Conservation (phyloP, 164 flowering plant species). For the Tinospora cordifolia region DNA sequence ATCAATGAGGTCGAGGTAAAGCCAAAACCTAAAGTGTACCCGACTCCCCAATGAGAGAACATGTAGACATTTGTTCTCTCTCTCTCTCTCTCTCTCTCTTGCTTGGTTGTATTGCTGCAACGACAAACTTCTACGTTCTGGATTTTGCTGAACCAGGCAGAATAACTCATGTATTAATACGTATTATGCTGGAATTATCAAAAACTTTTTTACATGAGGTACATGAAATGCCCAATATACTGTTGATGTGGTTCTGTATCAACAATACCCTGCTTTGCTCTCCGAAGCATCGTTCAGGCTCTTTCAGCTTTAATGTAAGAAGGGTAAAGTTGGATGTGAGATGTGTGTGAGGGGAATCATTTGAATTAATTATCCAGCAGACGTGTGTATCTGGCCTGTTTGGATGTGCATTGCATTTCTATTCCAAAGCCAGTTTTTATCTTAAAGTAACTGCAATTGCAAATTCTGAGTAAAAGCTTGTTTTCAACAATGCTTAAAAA, state of each 20-base stretch:
- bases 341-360: background rate
- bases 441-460: too few relatives aligned
- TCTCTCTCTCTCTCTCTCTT: background rate
- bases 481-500: too few relatives aligned
- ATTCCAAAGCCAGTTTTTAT: too few relatives aligned
- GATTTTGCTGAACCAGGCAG: background rate
- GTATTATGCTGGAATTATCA: background rate
- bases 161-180: background rate
- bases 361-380: too few relatives aligned
- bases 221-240: background rate
- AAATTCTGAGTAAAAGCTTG: too few relatives aligned
- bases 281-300: background rate
- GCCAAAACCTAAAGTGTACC: slow-evolving; percentile 80
- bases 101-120: background rate
- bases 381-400: too few relatives aligned
- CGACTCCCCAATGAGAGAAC: slow-evolving; percentile 16
- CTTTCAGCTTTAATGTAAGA: background rate
- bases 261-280: background rate
- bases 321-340: background rate
- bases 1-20: slow-evolving; percentile 92
- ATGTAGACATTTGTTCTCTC: background rate
- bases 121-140: background rate
- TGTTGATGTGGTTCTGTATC: background rate
- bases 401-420: too few relatives aligned
- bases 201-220: background rate